Evolutionary conservation across 2,329 filamentous ascomycete species (phyloP), one percentile per base, ranked within the genome.

Genomic region (Aspergillus latus): DNA sequence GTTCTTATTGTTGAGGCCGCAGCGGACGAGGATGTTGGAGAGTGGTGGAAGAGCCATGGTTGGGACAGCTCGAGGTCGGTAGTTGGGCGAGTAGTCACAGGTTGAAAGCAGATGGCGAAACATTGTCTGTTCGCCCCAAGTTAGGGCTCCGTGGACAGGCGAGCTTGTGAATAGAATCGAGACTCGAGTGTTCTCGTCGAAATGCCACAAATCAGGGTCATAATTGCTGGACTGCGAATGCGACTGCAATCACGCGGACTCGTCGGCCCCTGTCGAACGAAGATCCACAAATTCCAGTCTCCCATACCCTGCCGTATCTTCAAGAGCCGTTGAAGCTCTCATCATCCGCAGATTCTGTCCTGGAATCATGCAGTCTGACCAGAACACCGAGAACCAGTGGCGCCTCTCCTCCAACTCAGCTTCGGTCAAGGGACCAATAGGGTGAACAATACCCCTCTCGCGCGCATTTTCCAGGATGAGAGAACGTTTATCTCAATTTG

Each of bases 11-110:
- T 28, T 43, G 8, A 57, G 21, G 32, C 56, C 49, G 37, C 59
- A 61, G 3, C 49, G 57, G 30, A 49, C 53, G 36, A 61, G 47
- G n/a, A 45, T 45, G 36, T 52, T 50, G 32, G 59, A 61, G 52
- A 61, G 59, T 6, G 52, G 56, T 21, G 59, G 59, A 32, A 61
- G 59, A 37, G 59, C 56, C 34, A 57, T 29, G 4, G 53, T 61
- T 7, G 56, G 49, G 30, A 45, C 56, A 6, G 49, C 56, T 7
- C 44, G 37, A 47, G 59, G 56, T 32, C 45, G 37, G n/a, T 61
- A 59, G 39, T 61, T 59, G 2, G 49, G 59, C 7, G 52, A 61
- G 42, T 61, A 47, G 2, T 42, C 45, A 40, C 46, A 58, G 34
- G 50, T 54, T 4, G 34, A 52, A 13, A 61, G 56, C 26, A 61